These are phyloP conservation scores for Aciculoconidium aculeatum DNA, from an alignment of 805 yeast species.

Conservation along the genomic window DNA sequence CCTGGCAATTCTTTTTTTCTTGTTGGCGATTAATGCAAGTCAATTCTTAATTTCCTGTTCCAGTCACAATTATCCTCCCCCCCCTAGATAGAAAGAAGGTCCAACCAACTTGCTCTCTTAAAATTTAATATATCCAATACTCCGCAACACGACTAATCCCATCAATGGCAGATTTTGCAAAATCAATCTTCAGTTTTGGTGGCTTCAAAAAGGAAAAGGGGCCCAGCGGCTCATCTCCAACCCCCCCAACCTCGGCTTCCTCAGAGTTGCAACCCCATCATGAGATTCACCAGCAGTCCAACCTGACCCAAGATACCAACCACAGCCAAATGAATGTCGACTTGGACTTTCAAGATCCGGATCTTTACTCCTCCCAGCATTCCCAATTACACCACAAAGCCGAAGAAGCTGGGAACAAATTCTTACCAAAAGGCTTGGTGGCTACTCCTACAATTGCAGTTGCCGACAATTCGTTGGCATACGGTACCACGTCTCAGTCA, in stretches of 20 bases:
- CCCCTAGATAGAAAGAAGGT: no score
- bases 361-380: conserved; percentile 4
- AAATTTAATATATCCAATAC: no score
- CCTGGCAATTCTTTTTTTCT: no score
- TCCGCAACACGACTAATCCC: no score
- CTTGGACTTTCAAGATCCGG: no score
- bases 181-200: conserved; percentile 38
- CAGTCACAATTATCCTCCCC: no score
- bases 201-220: conserved; percentile 25
- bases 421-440: conserved; percentile 33
- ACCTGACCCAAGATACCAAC: no score
- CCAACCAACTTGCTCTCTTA: no score
- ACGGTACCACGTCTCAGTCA: conserved; percentile 52
- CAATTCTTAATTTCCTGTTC: no score
- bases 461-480: conserved; percentile 54
- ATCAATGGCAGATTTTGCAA: conserved; percentile 42
- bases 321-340: no score
- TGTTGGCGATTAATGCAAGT: no score
- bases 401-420: conserved; percentile 12
- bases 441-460: conserved; percentile 60
- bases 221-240: conserved; percentile 8
- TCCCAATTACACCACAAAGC: conserved; percentile 5
- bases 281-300: conserved; percentile 1
- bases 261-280: no score
- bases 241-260: conserved; percentile 3